Evolutionary conservation across 352 stramenopile species (phyloP), one percentile per base, ranked within the genome.

Genomic region (Pythium dissimile): DNA sequence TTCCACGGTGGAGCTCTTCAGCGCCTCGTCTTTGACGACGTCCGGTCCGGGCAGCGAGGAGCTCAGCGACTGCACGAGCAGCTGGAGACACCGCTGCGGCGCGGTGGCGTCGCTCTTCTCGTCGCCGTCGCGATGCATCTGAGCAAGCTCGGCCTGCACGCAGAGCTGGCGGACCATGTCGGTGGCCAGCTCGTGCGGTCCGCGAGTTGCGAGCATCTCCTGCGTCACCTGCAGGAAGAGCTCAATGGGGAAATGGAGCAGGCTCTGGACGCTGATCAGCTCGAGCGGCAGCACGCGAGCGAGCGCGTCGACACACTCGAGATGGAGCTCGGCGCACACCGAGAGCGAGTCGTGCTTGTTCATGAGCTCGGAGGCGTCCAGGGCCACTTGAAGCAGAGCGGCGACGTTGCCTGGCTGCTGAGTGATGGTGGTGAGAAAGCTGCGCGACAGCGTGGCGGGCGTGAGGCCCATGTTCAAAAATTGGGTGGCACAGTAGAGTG

Each of bases 391-490:
- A 2, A 59, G 31, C 23, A 68, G 54, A 5, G 23, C 7, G 2
- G 47, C 48, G 2, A 65, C 18, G n/a, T 21, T 16, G 2, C 13
- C 11, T 1, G 46, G 5, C 9, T 48, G 30, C 16, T 42, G 37
- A 9, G 62, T 61, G 54, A 61, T 35, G 21, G 27, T 41, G 15
- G 21, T 30, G 37, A 80, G 64, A 66, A 72, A 80, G 26, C 53
- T 41, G 4, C 62, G 66, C 12, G 64, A 59, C 24, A 57, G 57
- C 23, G 53, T 55, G 35, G 64, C 66, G 35, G 77, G 55, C 2
- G 67, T 63, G 18, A 72, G 51, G 6, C 72, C 69, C 71, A 86
- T 75, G 60, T 84, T 71, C 26, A 86, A 52, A 39, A 71, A 70
- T 45, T 77, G 57, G 18, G 77, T 71, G 20, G 54, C 74, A 38